phyloP scores from a whole-genome alignment of 129 eudicot genomes.

The Lactuca sativa region DNA sequence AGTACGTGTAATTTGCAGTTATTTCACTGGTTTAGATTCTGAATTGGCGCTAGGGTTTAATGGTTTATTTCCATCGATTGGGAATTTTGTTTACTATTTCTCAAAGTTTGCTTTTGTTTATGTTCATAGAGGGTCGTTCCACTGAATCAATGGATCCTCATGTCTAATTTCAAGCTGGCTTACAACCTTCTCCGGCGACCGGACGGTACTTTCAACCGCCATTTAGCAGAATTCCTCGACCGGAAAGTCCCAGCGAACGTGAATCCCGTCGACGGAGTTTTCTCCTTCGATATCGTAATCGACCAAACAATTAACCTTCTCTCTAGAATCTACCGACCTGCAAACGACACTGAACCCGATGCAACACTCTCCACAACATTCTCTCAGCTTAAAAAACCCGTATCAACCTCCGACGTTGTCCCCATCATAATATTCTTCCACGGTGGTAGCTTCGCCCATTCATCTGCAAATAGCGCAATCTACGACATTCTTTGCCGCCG shows the following conservation, averaged over 20 bases:
- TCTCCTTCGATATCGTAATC: slow-evolving; percentile 60
- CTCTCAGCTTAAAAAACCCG: slow-evolving; percentile 41
- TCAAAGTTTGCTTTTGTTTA: slow-evolving; percentile 12
- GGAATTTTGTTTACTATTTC: slow-evolving; percentile 2
- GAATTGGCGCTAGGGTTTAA: neutral
- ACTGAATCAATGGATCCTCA: slow-evolving; percentile 68
- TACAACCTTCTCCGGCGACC: slow-evolving; percentile 58
- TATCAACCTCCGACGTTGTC: slow-evolving; percentile 39
- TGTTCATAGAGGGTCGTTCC: slow-evolving; percentile 58
- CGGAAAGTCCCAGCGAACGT: slow-evolving; percentile 68
- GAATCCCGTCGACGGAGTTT: slow-evolving; percentile 68
- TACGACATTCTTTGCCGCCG: slow-evolving; percentile 70
- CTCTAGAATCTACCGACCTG: slow-evolving; percentile 50
- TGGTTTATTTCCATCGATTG: neutral
- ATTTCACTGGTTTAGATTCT: neutral
- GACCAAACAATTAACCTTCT: slow-evolving; percentile 52
- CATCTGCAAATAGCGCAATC: slow-evolving; percentile 63
- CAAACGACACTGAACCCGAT: slow-evolving; percentile 20
- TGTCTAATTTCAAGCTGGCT: slow-evolving; percentile 63
- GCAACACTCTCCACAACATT: slow-evolving; percentile 18
- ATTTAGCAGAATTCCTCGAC: slow-evolving; percentile 64
- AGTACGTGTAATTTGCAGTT: slow-evolving; percentile 2
- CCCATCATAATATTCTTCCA: slow-evolving; percentile 70
- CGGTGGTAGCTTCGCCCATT: slow-evolving; percentile 75
- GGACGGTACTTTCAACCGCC: slow-evolving; percentile 63